These are phyloP conservation scores for Hygrocybe coccinea DNA, from an alignment of 768 basidiomycete species.

Conservation along the genomic window DNA sequence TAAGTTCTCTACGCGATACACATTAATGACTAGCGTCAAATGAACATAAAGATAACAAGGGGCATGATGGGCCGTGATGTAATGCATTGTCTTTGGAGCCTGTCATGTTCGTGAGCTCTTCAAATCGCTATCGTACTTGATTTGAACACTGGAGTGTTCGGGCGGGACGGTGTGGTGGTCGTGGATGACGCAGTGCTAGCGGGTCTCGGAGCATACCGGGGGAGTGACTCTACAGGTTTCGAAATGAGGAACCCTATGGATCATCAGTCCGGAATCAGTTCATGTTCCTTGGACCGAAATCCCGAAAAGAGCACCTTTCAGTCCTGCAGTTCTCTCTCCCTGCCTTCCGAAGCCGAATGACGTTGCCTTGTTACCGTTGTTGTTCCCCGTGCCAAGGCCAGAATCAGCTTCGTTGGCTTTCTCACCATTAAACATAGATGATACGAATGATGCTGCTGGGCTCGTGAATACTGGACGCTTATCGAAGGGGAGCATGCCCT, in stretches of 20 bases:
- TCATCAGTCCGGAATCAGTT: slow-evolving; percentile 8
- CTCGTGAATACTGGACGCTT: slow-evolving; percentile 33
- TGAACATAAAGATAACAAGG: neutral
- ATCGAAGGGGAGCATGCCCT: slow-evolving; percentile 47
- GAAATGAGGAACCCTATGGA: slow-evolving; percentile 49
- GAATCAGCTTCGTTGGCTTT: slow-evolving; percentile 15
- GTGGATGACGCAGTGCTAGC: slow-evolving; percentile 4
- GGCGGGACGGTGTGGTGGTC: slow-evolving; percentile 1
- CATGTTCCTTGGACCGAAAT: neutral
- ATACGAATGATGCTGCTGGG: slow-evolving; percentile 35
- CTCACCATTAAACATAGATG: slow-evolving; percentile 30
- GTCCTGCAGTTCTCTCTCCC: slow-evolving; percentile 66
- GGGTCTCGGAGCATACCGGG: slow-evolving; percentile 48
- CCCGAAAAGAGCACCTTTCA: slow-evolving; percentile 42
- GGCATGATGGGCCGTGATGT: neutral
- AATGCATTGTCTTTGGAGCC: neutral
- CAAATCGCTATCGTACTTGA: slow-evolving; percentile 31
- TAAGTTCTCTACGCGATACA: too few species aligned
- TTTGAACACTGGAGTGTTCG: slow-evolving; percentile 26
- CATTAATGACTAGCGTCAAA: too few species aligned
- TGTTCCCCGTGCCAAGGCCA: slow-evolving; percentile 7
- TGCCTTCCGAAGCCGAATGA: slow-evolving; percentile 78
- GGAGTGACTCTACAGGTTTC: slow-evolving; percentile 57
- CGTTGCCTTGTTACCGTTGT: slow-evolving; percentile 24
- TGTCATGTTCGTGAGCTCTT: neutral